Conservation (phyloP, 1,284 basidiomycete genomes). For the Rhodotorula sp. region DNA sequence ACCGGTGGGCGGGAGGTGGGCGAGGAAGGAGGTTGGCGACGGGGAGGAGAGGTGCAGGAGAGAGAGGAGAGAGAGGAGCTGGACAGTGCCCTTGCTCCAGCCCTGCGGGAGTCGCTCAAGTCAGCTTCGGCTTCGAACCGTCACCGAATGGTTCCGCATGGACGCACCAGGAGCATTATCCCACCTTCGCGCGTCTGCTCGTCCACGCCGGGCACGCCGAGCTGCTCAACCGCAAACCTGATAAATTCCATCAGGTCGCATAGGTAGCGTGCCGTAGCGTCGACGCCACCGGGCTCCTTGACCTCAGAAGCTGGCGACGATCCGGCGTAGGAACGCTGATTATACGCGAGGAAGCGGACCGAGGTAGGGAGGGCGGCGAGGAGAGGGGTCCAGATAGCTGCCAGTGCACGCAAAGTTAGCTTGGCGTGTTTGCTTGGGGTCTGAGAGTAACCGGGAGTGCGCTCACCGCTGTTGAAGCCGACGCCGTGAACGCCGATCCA, state of each 20-base stretch:
- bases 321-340: slow-evolving; percentile 29
- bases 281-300: slow-evolving; percentile 7
- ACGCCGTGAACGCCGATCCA: slow-evolving; percentile 34
- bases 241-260: slow-evolving; percentile 32
- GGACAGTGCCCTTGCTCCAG: slow-evolving; percentile 39
- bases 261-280: slow-evolving; percentile 27
- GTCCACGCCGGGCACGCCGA: slow-evolving; percentile 5
- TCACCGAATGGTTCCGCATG: neutral
- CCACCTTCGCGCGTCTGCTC: slow-evolving; percentile 18
- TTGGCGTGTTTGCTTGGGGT: no score
- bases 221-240: slow-evolving; percentile 13
- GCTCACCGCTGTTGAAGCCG: slow-evolving; percentile 38
- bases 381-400: slow-evolving; percentile 31
- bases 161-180: slow-evolving; percentile 23
- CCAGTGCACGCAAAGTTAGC: no score
- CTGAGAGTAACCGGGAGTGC: no score
- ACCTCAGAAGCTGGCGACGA: slow-evolving; percentile 15
- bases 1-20: neutral
- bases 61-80: slow-evolving; percentile 28
- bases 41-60: slow-evolving; percentile 8
- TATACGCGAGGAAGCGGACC: slow-evolving; percentile 36
- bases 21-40: slow-evolving; percentile 13
- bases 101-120: slow-evolving; percentile 22
- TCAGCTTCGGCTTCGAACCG: no score
- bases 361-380: slow-evolving; percentile 20